Evolutionary conservation across 2,329 filamentous ascomycete species (phyloP).

Genomic region (Knufia petricola): DNA sequence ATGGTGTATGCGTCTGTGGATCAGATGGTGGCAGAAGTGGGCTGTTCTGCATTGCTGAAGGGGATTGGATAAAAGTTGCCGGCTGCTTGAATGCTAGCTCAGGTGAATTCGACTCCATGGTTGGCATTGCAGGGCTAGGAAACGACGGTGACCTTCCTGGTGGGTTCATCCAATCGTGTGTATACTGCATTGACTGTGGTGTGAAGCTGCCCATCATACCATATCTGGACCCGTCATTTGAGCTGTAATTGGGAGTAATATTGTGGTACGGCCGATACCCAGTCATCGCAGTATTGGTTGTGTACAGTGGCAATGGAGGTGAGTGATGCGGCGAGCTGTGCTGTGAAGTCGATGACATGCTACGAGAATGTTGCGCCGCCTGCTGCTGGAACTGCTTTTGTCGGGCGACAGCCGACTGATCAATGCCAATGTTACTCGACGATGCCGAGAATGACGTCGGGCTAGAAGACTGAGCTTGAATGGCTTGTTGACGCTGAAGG

Average conservation of each 20-base stretch:
- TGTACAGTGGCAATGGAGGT: conserved; percentile 7
- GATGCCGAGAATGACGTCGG: not conserved
- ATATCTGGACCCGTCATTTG: conserved; percentile 2
- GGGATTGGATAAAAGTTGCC: conserved; percentile 1
- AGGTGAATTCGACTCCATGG: conserved; percentile 7
- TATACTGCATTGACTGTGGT: conserved; percentile 14
- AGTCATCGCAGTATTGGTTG: not conserved
- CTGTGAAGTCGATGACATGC: conserved; percentile 19
- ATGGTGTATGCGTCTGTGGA: not conserved
- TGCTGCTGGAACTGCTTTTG: conserved; percentile 22
- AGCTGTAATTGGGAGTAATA: conserved; percentile 3
- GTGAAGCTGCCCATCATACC: not conserved
- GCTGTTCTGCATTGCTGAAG: not conserved
- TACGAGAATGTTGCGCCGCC: conserved; percentile 21
- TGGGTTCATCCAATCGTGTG: conserved; percentile 21
- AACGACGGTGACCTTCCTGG: conserved; percentile 5
- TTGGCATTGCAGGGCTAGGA: conserved; percentile 8
- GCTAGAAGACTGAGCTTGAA: conserved; percentile 15
- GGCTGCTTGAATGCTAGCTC: conserved; percentile 6
- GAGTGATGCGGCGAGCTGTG: conserved; percentile 3
- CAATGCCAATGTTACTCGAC: conserved; percentile 16
- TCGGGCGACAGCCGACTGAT: conserved; percentile 19
- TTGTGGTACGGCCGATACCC: conserved; percentile 9
- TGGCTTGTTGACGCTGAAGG: conserved; percentile 20
- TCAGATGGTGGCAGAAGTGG: not conserved